Percentiles rank a stretch among this genome's conserved stretches.
Evolutionary conservation across 1,139 yeast species (phyloP).

Genomic region (Debaryomyces nepalensis): DNA sequence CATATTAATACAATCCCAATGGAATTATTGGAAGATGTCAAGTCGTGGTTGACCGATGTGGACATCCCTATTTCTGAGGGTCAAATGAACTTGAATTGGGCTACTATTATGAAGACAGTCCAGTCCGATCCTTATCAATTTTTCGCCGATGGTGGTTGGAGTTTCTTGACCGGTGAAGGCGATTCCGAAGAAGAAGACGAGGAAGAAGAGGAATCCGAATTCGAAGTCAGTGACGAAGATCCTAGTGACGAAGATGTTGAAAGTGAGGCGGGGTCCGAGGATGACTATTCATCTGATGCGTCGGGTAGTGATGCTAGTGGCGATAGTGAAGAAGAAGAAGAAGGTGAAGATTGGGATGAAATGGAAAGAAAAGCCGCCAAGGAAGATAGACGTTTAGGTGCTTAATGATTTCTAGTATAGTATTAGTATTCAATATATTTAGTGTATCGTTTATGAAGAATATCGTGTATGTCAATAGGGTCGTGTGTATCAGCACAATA

Average conservation of each 20-base stretch:
- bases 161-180: slow-evolving; percentile 76
- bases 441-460: slow-evolving; percentile 5
- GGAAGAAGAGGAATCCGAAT: slow-evolving; percentile 63
- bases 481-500: slow-evolving; percentile 4
- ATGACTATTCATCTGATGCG: slow-evolving; percentile 47
- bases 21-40: slow-evolving; percentile 88
- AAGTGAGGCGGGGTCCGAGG: slow-evolving; percentile 59
- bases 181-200: slow-evolving; percentile 67
- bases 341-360: slow-evolving; percentile 79
- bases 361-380: slow-evolving; percentile 70
- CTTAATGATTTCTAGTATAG: slow-evolving; percentile 3
- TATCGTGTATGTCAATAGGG: background rate
- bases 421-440: slow-evolving; percentile 3
- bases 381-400: slow-evolving; percentile 43
- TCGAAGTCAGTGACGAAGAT: slow-evolving; percentile 65
- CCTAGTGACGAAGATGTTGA: slow-evolving; percentile 77
- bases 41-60: slow-evolving; percentile 95
- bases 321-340: slow-evolving; percentile 49
- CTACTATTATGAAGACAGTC: slow-evolving; percentile 91
- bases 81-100: slow-evolving; percentile 95
- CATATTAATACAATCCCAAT: slow-evolving; percentile 95
- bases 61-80: slow-evolving; percentile 96
- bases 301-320: slow-evolving; percentile 44
- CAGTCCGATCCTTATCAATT: slow-evolving; percentile 93
- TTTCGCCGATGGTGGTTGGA: slow-evolving; percentile 96